Evolutionary conservation across 139 green algal genomes (phyloP).

Genomic region (Chlamydomonas sp.): DNA sequence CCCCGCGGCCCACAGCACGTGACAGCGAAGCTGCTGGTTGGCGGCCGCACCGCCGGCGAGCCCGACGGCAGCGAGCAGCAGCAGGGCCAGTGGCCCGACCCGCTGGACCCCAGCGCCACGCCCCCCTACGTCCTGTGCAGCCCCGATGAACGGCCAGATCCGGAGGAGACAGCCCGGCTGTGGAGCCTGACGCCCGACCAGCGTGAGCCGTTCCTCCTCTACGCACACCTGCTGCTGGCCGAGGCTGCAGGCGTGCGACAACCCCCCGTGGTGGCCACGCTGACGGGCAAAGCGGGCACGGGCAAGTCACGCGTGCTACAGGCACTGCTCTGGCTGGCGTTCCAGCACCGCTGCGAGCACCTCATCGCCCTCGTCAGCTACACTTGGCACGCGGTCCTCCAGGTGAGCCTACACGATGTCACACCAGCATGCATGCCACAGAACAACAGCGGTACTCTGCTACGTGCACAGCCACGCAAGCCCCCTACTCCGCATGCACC

Average conservation of each 20-base stretch:
- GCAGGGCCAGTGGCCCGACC: too few species aligned
- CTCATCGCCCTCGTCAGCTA: constrained; percentile 2
- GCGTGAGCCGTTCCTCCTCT: not conserved
- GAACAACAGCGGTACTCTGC: not conserved
- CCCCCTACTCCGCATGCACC: too few species aligned
- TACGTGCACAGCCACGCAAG: not conserved
- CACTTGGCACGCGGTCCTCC: not conserved
- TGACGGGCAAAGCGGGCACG: not conserved
- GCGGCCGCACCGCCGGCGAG: too few species aligned
- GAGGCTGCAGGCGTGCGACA: not conserved
- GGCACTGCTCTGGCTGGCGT: constrained; percentile 11
- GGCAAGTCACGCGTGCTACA: not conserved
- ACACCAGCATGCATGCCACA: not conserved
- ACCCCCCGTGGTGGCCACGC: not conserved
- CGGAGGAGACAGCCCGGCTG: not conserved
- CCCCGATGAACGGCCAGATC: not conserved
- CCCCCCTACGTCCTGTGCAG: not conserved
- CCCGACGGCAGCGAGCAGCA: not conserved
- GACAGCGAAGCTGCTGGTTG: too few species aligned
- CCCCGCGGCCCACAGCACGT: too few species aligned
- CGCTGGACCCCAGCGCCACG: not conserved
- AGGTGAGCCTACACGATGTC: not conserved
- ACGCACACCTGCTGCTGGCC: not conserved
- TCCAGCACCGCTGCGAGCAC: not conserved
- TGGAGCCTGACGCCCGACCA: not conserved